These are phyloP conservation scores for Pseudogymnoascus sp. DNA, from an alignment of 2,329 filamentous ascomycete species.

Conservation along the genomic window DNA sequence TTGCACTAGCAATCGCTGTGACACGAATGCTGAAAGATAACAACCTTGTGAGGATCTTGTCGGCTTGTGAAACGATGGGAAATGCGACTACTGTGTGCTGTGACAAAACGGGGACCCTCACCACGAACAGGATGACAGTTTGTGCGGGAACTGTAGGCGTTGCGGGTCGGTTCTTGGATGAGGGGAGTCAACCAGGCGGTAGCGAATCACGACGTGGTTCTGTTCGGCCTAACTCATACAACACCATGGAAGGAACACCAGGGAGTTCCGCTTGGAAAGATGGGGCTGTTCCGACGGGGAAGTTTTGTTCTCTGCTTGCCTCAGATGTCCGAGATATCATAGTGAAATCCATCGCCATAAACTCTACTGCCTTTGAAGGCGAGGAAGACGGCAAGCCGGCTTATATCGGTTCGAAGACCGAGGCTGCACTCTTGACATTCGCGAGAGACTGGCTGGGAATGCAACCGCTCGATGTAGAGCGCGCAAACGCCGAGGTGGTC, in stretches of 20 bases:
- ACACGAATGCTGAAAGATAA: constrained; percentile 64
- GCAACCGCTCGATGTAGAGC: constrained; percentile 51
- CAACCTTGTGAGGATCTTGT: constrained; percentile 60
- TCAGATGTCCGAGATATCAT: constrained; percentile 33
- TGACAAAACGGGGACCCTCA: constrained; percentile 71
- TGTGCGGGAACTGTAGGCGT: constrained; percentile 37
- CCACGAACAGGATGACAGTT: constrained; percentile 68
- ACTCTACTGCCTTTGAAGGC: constrained; percentile 60
- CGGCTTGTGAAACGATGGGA: constrained; percentile 66
- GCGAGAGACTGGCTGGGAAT: constrained; percentile 58
- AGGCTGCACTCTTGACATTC: constrained; percentile 64
- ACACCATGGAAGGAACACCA: not conserved
- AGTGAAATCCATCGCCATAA: constrained; percentile 56
- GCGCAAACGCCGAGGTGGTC: constrained; percentile 52
- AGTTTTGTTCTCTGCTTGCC: not conserved
- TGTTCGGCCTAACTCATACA: not conserved
- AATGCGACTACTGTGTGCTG: constrained; percentile 72
- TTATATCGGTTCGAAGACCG: constrained; percentile 68
- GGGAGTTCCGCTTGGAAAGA: not conserved
- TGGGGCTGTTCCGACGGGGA: not conserved
- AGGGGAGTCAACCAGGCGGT: not conserved
- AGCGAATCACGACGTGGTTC: not conserved
- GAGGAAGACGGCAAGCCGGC: constrained; percentile 48
- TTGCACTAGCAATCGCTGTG: constrained; percentile 62
- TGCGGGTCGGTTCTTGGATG: not conserved